These are phyloP conservation scores for Verruconis gallopava DNA, from an alignment of 2,329 filamentous ascomycete species.

Conservation along the genomic window DNA sequence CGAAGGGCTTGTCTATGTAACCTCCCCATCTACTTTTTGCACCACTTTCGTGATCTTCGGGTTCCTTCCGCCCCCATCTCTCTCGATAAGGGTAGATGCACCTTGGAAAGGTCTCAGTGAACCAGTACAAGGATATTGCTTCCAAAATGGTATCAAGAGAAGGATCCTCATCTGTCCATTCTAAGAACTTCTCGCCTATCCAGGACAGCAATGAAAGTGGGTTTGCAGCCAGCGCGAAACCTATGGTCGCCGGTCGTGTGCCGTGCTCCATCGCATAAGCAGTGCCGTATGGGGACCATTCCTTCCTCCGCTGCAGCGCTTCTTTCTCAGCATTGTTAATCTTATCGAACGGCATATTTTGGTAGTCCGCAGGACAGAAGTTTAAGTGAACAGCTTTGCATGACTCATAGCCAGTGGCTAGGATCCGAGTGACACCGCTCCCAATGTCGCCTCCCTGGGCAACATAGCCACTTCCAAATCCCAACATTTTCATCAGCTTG, in stretches of 20 bases:
- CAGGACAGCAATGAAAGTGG: conserved; percentile 46
- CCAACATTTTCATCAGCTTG: conserved; percentile 39
- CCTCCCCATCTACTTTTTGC: conserved; percentile 9
- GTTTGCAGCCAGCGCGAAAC: conserved; percentile 38
- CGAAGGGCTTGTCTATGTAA: conserved; percentile 31
- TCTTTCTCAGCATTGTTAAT: conserved; percentile 21
- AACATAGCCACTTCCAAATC: conserved; percentile 38
- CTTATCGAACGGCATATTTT: conserved; percentile 12
- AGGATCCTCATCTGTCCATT: conserved; percentile 37
- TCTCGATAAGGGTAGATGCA: conserved; percentile 39
- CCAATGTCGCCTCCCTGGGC: conserved; percentile 47
- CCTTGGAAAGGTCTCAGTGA: conserved; percentile 36
- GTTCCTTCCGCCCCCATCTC: not conserved
- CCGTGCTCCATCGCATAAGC: conserved; percentile 42
- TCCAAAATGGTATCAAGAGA: conserved; percentile 33
- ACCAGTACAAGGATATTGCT: conserved; percentile 41
- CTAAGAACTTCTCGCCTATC: conserved; percentile 40
- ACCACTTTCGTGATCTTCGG: not conserved
- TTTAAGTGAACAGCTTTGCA: conserved; percentile 26
- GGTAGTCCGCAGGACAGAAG: conserved; percentile 19
- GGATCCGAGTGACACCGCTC: conserved; percentile 28
- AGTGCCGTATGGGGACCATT: conserved; percentile 29
- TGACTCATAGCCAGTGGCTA: conserved; percentile 34
- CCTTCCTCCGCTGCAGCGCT: conserved; percentile 23
- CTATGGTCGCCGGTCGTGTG: conserved; percentile 43